Evolutionary conservation across 225 moss, liverwort and hornwort genomes (phyloP), one percentile per base, ranked within the genome.

Genomic region (Pseudoscleropodium purum): DNA sequence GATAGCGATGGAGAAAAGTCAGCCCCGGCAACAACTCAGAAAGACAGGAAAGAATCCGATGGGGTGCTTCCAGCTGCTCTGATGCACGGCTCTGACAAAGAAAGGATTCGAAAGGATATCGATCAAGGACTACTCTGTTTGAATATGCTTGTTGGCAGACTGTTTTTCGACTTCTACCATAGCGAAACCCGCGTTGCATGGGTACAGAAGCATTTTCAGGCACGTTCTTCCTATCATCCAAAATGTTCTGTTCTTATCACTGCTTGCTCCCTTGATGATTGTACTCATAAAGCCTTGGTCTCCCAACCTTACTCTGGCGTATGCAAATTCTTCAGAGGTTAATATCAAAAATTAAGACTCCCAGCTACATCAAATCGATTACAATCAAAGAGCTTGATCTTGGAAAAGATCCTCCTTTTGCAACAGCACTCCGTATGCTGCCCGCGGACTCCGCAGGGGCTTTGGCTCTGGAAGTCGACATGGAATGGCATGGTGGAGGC

Each of bases 101-200:
- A 83, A 60, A 90, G 76, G 27, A 63, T 57, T 84, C 91, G 47
- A 62, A 93, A 93, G 84, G 90, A 88, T 79, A 89, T 94, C 51
- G 97, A 97, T 85, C 95, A 93, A 85, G 89, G 96, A 57, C 90
- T 96, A 34, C 90, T 96, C 19, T 95, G 97, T 87, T 93, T 86
- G 73, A 99, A 97, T 86, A 93, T 91, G 92, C 75, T 99, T 37
- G 94, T 96, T 76, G 91, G 95, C 30, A 93, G 99, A 82, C 89
- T 99, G 66, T 99, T 96, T 87, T 99, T 99, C 82, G 99, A 99
- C 90, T 93, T 99, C 54, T 99, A 96, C 85, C 99, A 97, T 87
- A 97, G 97, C 88, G 14, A 89, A 63, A 87, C 90, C 47, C 93
- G 97, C 49, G 93, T 92, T 81, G 89, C 85, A 84, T 93, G 94